Evolutionary conservation across 306 rosid genomes (phyloP).

Genomic region (Begonia loranthoides): DNA sequence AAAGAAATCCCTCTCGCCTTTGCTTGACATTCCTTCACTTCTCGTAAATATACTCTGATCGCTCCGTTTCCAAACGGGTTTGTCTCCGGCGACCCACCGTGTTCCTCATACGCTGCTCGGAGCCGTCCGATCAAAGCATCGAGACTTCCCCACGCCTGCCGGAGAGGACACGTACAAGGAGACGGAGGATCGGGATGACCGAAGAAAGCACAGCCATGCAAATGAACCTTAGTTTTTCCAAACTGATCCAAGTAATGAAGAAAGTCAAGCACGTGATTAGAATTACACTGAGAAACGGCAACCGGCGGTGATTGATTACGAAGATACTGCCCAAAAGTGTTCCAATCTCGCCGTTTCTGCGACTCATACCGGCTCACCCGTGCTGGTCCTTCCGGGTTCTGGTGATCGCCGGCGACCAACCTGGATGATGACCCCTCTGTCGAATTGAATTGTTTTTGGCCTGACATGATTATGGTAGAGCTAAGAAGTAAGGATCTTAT

Average conservation of each 20-base stretch:
- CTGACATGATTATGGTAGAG: slow-evolving; percentile 22
- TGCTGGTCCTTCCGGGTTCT: slow-evolving; percentile 7
- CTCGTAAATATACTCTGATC: slow-evolving; percentile 49
- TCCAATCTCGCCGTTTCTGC: slow-evolving; percentile 58
- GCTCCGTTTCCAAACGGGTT: slow-evolving; percentile 59
- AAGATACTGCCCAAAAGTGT: slow-evolving; percentile 56
- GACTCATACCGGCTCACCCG: slow-evolving; percentile 55
- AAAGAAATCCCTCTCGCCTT: slow-evolving; percentile 56
- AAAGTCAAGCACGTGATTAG: slow-evolving; percentile 55
- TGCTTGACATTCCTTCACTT: slow-evolving; percentile 52
- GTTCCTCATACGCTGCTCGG: slow-evolving; percentile 52
- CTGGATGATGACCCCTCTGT: slow-evolving; percentile 13
- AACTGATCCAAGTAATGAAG: slow-evolving; percentile 57
- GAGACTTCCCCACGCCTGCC: slow-evolving; percentile 70
- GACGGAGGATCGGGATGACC: slow-evolving; percentile 75
- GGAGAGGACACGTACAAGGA: slow-evolving; percentile 51
- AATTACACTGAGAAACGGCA: slow-evolving; percentile 36
- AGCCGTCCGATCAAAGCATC: slow-evolving; percentile 62
- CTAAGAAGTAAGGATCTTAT: neutral
- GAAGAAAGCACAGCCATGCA: slow-evolving; percentile 41
- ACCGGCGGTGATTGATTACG: slow-evolving; percentile 49
- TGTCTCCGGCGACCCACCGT: slow-evolving; percentile 47
- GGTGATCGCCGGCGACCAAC: neutral
- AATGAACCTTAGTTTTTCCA: slow-evolving; percentile 59
- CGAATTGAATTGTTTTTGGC: slow-evolving; percentile 14